These are phyloP conservation scores for Colletotrichum falcatum DNA, from an alignment of 2,329 filamentous ascomycete genomes.

Conservation along the genomic window DNA sequence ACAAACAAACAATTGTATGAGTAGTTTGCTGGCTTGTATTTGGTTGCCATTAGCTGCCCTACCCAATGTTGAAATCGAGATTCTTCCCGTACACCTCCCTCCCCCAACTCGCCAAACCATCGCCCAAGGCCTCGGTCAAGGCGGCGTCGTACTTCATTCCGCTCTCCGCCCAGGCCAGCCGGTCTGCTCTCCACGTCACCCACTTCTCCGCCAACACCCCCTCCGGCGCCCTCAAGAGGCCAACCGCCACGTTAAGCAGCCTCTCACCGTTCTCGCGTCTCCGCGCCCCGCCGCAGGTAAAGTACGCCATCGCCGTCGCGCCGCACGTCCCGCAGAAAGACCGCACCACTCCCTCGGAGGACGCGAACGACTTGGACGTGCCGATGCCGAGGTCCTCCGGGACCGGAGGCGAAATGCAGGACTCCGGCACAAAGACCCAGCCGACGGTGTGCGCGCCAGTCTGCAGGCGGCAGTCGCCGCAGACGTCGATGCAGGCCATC, in stretches of 20 bases:
- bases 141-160: slow-evolving; percentile 53
- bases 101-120: slow-evolving; percentile 55
- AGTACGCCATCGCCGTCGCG: slow-evolving; percentile 52
- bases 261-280: slow-evolving; percentile 15
- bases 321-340: slow-evolving; percentile 61
- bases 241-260: slow-evolving; percentile 57
- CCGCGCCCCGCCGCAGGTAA: slow-evolving; percentile 47
- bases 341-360: slow-evolving; percentile 53
- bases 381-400: slow-evolving; percentile 53
- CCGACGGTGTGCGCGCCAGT: slow-evolving; percentile 55
- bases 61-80: slow-evolving; percentile 18
- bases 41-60: slow-evolving; percentile 16
- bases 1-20: neutral
- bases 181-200: slow-evolving; percentile 58
- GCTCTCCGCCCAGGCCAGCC: slow-evolving; percentile 49
- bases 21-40: neutral
- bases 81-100: slow-evolving; percentile 50
- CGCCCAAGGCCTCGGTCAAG: slow-evolving; percentile 51
- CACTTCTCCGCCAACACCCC: slow-evolving; percentile 58
- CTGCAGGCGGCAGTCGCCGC: slow-evolving; percentile 58
- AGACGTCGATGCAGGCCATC: slow-evolving; percentile 56
- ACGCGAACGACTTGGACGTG: slow-evolving; percentile 57
- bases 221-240: slow-evolving; percentile 58
- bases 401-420: slow-evolving; percentile 52
- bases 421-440: slow-evolving; percentile 58